phyloP scores from a whole-genome alignment of 2,329 filamentous ascomycete species.

The Trichophyton verrucosum region DNA sequence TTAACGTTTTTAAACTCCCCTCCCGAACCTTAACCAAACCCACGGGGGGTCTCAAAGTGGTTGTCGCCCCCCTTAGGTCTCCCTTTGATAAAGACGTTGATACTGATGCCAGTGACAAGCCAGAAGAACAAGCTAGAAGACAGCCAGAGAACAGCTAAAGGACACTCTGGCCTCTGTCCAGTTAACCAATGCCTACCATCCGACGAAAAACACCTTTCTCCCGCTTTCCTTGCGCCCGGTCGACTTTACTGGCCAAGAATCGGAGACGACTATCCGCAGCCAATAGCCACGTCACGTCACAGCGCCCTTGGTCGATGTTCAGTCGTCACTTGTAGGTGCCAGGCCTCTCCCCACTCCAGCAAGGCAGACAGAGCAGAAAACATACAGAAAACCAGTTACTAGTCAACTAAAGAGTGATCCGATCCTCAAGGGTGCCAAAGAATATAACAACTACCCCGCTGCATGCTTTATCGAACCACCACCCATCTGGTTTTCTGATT shows the following conservation, averaged over 20 bases:
- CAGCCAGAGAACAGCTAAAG: not conserved
- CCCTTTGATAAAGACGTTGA: too few species aligned
- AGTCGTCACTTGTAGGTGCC: too few species aligned
- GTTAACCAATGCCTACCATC: too few species aligned
- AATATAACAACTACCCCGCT: not conserved
- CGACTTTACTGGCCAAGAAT: not conserved
- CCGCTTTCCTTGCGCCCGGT: not conserved
- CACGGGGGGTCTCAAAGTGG: too few species aligned
- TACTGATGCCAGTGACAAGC: too few species aligned
- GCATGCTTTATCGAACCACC: not conserved
- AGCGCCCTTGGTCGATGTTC: not conserved
- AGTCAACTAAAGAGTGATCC: too few species aligned
- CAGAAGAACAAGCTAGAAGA: too few species aligned
- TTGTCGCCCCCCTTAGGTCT: too few species aligned
- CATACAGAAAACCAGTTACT: not conserved
- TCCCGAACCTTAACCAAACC: too few species aligned
- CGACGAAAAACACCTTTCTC: too few species aligned
- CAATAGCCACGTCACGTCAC: not conserved
- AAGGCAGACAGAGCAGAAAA: not conserved
- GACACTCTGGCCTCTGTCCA: not conserved
- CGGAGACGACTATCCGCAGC: not conserved
- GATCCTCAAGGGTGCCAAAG: not conserved
- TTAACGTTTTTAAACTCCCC: too few species aligned
- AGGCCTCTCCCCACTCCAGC: too few species aligned
- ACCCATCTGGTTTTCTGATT: not conserved